Percentiles rank a stretch among this genome's conserved stretches.
Conservation (phyloP, 306 rosid species). For the Gillenia trifoliata region DNA sequence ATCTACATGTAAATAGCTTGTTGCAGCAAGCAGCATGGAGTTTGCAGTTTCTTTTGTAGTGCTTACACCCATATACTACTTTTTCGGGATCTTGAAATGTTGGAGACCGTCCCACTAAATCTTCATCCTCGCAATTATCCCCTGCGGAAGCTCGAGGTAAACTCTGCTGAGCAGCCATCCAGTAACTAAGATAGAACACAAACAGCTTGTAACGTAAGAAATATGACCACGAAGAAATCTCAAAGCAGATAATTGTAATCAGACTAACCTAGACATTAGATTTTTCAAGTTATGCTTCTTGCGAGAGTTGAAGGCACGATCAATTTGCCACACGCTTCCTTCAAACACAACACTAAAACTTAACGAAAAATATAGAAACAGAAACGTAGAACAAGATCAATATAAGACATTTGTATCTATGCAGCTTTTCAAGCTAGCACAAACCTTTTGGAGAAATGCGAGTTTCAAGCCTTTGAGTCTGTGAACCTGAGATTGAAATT, state of each 20-base stretch:
- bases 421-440: background rate
- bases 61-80: constrained; percentile 76
- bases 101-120: constrained; percentile 46
- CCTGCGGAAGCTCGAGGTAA: constrained; percentile 39
- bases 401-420: background rate
- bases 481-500: constrained; percentile 43
- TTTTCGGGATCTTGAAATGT: constrained; percentile 61
- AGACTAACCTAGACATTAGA: constrained; percentile 71
- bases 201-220: constrained; percentile 15
- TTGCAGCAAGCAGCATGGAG: constrained; percentile 86
- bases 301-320: constrained; percentile 68
- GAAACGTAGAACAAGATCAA: constrained; percentile 3
- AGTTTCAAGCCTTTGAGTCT: constrained; percentile 36
- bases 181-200: constrained; percentile 52
- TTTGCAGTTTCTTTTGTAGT: constrained; percentile 93
- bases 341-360: constrained; percentile 42
- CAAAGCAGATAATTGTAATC: constrained; percentile 2
- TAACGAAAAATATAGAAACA: constrained; percentile 12
- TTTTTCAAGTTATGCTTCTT: constrained; percentile 71
- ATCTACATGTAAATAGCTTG: constrained; percentile 76
- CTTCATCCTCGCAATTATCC: constrained; percentile 41
- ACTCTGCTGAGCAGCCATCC: constrained; percentile 83
- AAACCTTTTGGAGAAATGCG: constrained; percentile 49
- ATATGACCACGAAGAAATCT: background rate
- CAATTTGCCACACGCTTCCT: constrained; percentile 53